Evolutionary conservation across 441 rosid genomes (phyloP).

Genomic region (Corymbia citriodora): DNA sequence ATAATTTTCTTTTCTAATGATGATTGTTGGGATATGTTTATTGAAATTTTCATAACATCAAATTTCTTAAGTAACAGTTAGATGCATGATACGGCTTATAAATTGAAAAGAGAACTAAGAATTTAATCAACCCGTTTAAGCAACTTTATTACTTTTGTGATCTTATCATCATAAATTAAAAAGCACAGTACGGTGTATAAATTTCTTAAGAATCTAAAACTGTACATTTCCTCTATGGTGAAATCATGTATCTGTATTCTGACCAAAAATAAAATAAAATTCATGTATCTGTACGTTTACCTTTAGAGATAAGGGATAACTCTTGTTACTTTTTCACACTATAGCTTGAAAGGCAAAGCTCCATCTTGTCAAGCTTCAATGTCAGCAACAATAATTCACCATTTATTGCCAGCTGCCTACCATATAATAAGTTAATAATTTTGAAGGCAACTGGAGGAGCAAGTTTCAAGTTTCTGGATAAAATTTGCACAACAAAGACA

Average conservation of each 20-base stretch:
- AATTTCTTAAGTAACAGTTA: background rate
- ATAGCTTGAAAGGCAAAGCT: background rate
- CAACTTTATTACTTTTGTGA: background rate
- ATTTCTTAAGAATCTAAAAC: background rate
- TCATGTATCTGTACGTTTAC: background rate
- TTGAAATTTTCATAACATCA: background rate
- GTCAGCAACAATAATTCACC: background rate
- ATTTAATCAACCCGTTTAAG: background rate
- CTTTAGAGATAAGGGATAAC: background rate
- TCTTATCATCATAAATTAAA: no score
- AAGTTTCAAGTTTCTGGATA: background rate
- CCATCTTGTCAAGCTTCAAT: background rate
- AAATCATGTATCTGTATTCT: background rate
- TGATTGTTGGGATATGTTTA: no score
- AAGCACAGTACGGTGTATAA: background rate
- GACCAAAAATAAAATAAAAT: no score
- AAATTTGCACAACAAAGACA: background rate
- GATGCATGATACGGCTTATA: background rate
- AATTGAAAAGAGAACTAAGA: background rate
- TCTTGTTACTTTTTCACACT: background rate
- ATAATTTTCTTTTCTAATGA: background rate
- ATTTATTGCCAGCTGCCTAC: background rate
- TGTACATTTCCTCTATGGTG: background rate
- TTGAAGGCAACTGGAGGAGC: background rate
- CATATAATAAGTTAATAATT: background rate